Evolutionary conservation across 495 filamentous ascomycete species (phyloP), one percentile per base, ranked within the genome.

Genomic region (Penicillium ochrochloron): DNA sequence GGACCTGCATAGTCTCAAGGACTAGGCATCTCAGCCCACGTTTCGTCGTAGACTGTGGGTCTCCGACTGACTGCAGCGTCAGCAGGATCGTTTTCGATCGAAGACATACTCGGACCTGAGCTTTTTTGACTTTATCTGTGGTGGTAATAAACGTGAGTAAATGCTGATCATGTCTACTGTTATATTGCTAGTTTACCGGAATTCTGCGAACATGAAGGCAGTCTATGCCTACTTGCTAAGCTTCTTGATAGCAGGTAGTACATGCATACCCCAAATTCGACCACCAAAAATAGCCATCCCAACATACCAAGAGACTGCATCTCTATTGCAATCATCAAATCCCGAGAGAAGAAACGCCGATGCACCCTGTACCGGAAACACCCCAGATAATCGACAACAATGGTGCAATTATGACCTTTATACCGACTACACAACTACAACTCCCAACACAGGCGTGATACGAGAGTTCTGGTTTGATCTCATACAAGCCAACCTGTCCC

Each of bases 401-500:
- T 80, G 78, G 77, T 71, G 76, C 37, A 63, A 75, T 21, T 81
- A 77, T 41, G 71, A 81, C 52, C 80, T 86, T 63, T 68, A 80
- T 31, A 86, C 83, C 6, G 80, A 87, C 67, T 86, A 83, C 66
- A 81, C 78, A 34, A 72, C 69, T 6, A 72, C 64, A 1, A 78
- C 73, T 10, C 86, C 85, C 5, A 68, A 82, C 31, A 76, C 73
- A 25, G 72, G 72, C 7, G 70, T 76, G 1, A 73, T 67, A 5
- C 65, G 73, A 10, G 75, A 80, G 33, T 78, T 75, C 58, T 76
- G 67, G 66, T 67, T 78, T 11, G 55, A 70, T 0, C n/a, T 80
- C 0, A 61, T 70, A 12, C 59, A 78, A 10, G 84, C 90, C 15
- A 86, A 78, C 25, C 84, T 86, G 3, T 89, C 92, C 66, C 93